A percentile compares a stretch with the other conserved stretches of the same genome.
phyloP scores from a whole-genome alignment of 345 rosid species.

The Aquilaria malaccensis region DNA sequence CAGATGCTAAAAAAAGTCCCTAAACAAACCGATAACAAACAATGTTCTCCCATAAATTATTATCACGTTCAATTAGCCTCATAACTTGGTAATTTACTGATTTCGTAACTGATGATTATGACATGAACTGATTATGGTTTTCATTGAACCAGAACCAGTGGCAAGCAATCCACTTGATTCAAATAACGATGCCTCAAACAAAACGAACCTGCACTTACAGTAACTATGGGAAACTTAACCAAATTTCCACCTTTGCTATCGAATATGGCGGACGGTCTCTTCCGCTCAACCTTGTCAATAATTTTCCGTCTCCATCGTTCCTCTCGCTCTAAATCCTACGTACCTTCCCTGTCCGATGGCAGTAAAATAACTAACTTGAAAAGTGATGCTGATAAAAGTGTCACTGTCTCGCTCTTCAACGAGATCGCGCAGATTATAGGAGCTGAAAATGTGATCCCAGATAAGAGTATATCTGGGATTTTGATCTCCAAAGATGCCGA shows the following conservation, averaged over 20 bases:
- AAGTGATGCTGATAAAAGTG: conserved; percentile 23
- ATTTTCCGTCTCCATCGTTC: conserved; percentile 22
- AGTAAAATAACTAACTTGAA: conserved; percentile 17
- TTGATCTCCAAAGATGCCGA: conserved; percentile 15
- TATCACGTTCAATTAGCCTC: too few species aligned
- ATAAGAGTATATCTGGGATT: conserved; percentile 24
- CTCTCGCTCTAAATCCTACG: conserved; percentile 30
- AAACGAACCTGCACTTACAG: too few species aligned
- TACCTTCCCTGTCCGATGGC: conserved; percentile 17
- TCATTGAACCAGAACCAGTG: too few species aligned
- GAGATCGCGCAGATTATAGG: conserved; percentile 59
- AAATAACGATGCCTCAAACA: too few species aligned
- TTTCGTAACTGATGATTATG: too few species aligned
- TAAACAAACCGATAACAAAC: too few species aligned
- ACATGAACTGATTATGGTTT: too few species aligned
- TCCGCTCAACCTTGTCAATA: conserved; percentile 11
- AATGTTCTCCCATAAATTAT: too few species aligned
- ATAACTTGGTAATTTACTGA: too few species aligned
- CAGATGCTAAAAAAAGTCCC: too few species aligned
- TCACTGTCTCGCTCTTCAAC: conserved; percentile 38
- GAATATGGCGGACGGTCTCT: conserved; percentile 6
- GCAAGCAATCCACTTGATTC: too few species aligned
- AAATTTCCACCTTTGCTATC: conserved; percentile 14
- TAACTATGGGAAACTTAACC: conserved; percentile 15
- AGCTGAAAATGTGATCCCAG: conserved; percentile 20